A percentile compares a stretch with the other conserved stretches of the same genome.
Conservation (phyloP, 495 filamentous ascomycete species). For the Xylaria flabelliformis region DNA sequence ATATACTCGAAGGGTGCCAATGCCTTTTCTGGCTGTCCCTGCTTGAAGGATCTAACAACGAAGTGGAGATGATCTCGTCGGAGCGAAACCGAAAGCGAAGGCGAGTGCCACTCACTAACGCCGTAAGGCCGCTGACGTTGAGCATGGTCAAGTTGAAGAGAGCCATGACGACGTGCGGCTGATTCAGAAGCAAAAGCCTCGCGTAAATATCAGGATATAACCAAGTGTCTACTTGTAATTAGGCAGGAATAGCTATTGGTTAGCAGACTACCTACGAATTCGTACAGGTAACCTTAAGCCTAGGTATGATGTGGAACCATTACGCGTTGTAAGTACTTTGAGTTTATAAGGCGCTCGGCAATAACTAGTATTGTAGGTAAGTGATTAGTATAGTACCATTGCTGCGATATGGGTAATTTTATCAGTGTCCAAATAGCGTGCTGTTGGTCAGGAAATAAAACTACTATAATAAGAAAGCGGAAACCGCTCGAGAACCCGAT, state of each 20-base stretch:
- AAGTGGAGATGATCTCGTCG: not conserved
- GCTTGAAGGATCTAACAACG: not conserved
- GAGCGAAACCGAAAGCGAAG: slow-evolving; percentile 18
- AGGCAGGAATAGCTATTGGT: not conserved
- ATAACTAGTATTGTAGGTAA: not conserved
- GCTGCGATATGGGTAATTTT: not conserved
- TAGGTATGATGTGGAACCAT: not conserved
- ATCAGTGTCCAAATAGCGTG: not conserved
- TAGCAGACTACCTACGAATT: not conserved
- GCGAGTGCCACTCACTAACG: not conserved
- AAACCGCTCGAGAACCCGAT: not conserved
- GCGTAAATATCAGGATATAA: not conserved
- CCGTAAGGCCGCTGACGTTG: not conserved
- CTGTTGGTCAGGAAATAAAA: not conserved
- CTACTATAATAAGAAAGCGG: not conserved
- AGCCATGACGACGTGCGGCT: not conserved
- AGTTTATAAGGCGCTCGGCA: not conserved
- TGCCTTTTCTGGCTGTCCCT: not conserved
- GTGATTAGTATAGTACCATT: too few species aligned
- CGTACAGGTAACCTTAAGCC: not conserved
- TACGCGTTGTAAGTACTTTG: not conserved
- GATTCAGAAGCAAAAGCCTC: not conserved
- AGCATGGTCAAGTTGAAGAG: not conserved
- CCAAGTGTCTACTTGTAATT: not conserved
- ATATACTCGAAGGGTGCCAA: not conserved